Evolutionary conservation across 768 basidiomycete genomes (phyloP).

Genomic region (Phaffia australis): DNA sequence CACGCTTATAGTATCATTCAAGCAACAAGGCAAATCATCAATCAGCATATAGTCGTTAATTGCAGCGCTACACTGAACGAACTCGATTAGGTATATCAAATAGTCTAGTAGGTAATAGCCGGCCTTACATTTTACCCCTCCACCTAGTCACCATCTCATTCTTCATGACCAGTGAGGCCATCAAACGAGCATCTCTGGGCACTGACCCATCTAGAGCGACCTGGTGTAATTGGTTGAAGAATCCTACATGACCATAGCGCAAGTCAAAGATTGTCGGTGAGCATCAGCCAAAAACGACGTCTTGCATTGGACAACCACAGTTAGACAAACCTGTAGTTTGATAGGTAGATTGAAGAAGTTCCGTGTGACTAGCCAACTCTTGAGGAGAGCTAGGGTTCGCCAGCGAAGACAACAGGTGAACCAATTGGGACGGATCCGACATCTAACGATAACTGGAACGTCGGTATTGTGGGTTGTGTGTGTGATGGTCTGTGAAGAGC

Average conservation of each 20-base stretch:
- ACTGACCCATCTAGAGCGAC: constrained; percentile 3
- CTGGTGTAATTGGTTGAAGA: constrained; percentile 3
- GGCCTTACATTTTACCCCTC: background rate
- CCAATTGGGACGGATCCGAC: background rate
- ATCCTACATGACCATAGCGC: background rate
- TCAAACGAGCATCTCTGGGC: constrained; percentile 11
- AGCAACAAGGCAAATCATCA: background rate
- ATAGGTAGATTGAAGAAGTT: background rate
- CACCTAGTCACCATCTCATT: constrained; percentile 20
- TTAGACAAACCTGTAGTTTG: constrained; percentile 5
- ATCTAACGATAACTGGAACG: background rate
- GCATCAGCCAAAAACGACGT: background rate
- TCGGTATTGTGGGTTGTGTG: too few relatives aligned
- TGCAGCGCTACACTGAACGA: background rate
- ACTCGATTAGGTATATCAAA: background rate
- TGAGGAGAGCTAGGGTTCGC: background rate
- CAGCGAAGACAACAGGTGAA: background rate
- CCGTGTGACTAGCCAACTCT: background rate
- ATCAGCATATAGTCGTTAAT: background rate
- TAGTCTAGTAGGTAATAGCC: background rate
- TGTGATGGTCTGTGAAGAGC: too few relatives aligned
- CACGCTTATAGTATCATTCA: background rate
- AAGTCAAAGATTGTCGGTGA: background rate
- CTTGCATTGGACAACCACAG: too few relatives aligned
- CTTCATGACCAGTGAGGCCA: constrained; percentile 15